Base-by-base conservation (phyloP, 306 rosid genomes). In the Gastrolobium villosum region DNA sequence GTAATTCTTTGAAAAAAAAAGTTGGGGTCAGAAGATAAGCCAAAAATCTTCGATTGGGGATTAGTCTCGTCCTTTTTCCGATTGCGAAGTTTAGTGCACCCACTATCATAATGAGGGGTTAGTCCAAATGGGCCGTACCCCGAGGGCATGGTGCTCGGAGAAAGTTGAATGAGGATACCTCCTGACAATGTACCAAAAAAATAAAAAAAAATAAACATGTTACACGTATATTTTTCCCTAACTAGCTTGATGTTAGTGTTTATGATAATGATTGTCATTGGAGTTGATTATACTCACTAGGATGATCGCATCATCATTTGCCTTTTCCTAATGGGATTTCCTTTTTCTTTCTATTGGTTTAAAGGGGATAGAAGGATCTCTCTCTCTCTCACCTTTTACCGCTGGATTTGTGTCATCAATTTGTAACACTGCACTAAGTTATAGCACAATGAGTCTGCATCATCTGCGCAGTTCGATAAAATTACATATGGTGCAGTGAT, bases 331-430 rank as follows among this genome's bases (percentile, higher is more conserved):
- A 46, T 84, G 85, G 82, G 73, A 35, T 57, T 67, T 72, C 20
- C 85, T 49, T 84, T 81, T 73, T 54, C 55, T 43, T 73, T 63
- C 69, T 0, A 85, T 85, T 85, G 88, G 86, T 63, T 62, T 54
- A 28, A 71, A 65, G 66, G 48, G 48, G 85, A 79, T 79, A 50
- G 44, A 79, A 84, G 45, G 70, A 59, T 71, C 60, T 74, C 36
- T 68, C 56, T 48, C 57, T 65, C 50, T 54, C 10, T 10, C 9
- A 41, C 10, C 49, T 60, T 70, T 79, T 37, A 36, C 83, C 15
- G 15, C 55, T 77, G 45, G 35, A 10, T 4, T 26, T 71, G 61
- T 72, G 78, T 67, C 81, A 71, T 76, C 79, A 70, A 48, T 57
- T 28, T 39, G 74, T 48, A 72, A 60, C 39, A 65, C 6, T 30